Conservation (phyloP, 495 filamentous ascomycete species). For the Podospora bellae-mahoneyi region DNA sequence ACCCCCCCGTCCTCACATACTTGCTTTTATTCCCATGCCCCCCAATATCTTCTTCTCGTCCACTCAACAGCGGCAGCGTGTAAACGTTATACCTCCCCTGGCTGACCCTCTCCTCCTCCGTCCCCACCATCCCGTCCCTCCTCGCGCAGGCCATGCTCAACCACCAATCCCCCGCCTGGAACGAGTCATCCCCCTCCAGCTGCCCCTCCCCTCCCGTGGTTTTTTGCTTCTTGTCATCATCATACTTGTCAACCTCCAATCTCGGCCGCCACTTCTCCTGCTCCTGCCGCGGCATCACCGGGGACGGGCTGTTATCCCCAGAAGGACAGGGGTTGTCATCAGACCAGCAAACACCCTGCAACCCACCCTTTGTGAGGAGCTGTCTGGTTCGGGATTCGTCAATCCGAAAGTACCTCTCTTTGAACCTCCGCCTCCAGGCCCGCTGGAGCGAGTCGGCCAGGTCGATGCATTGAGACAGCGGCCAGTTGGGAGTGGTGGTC, state of each 20-base stretch:
- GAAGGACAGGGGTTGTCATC: neutral
- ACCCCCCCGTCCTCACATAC: constrained; percentile 36
- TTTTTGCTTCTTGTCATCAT: neutral
- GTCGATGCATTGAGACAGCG: constrained; percentile 15
- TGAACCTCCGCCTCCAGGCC: constrained; percentile 39
- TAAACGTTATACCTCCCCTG: constrained; percentile 34
- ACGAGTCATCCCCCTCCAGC: constrained; percentile 21
- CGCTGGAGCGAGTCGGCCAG: constrained; percentile 35
- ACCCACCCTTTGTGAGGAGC: neutral
- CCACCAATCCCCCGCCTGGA: constrained; percentile 39
- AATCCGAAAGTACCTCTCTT: constrained; percentile 38
- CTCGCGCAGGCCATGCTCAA: constrained; percentile 45
- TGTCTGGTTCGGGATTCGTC: constrained; percentile 35
- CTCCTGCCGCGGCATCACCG: neutral
- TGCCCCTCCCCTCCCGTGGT: neutral
- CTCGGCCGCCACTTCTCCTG: neutral
- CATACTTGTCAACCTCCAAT: neutral
- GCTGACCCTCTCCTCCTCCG: constrained; percentile 35
- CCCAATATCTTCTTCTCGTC: constrained; percentile 37
- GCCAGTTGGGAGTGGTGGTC: constrained; percentile 18
- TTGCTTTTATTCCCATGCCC: constrained; percentile 24
- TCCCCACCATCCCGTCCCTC: constrained; percentile 46
- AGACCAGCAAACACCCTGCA: neutral
- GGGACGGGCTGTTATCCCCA: neutral
- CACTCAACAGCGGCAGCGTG: constrained; percentile 42